A percentile compares a stretch with the other conserved stretches of the same genome.
Evolutionary conservation across 1,284 basidiomycete genomes (phyloP).

Genomic region (Heterobasidion irregulare): DNA sequence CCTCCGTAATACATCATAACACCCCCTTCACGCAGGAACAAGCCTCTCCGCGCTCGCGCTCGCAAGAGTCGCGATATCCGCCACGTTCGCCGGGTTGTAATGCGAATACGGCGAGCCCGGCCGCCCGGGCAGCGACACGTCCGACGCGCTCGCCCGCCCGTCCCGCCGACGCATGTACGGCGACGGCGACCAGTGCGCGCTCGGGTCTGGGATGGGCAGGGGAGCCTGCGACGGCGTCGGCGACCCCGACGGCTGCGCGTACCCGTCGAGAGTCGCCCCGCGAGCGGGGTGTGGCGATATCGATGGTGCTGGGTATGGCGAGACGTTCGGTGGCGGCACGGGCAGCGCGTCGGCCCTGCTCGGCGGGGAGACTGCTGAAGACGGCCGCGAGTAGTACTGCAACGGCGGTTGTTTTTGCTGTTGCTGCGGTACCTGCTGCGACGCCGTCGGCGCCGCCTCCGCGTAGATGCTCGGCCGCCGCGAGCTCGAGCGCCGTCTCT

Average conservation of each 20-base stretch:
- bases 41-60: slow-evolving; percentile 9
- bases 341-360: slow-evolving; percentile 5
- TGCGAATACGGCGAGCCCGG: slow-evolving; percentile 9
- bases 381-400: background rate
- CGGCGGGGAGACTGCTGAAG: background rate
- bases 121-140: slow-evolving; percentile 9
- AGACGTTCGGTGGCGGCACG: slow-evolving; percentile 7
- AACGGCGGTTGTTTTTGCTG: background rate
- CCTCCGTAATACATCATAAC: too few relatives aligned
- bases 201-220: background rate
- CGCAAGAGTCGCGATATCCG: slow-evolving; percentile 9
- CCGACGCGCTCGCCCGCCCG: background rate
- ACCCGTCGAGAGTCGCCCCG: too few relatives aligned
- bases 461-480: background rate
- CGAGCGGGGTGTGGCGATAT: background rate
- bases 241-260: background rate
- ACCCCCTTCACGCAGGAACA: background rate
- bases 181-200: slow-evolving; percentile 3
- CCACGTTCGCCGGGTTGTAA: slow-evolving; percentile 7
- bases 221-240: background rate
- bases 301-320: background rate
- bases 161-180: background rate
- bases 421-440: too few relatives aligned
- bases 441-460: background rate
- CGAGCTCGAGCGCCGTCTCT: background rate